Evolutionary conservation across 345 rosid genomes (phyloP).

Genomic region (Passiflora organensis): DNA sequence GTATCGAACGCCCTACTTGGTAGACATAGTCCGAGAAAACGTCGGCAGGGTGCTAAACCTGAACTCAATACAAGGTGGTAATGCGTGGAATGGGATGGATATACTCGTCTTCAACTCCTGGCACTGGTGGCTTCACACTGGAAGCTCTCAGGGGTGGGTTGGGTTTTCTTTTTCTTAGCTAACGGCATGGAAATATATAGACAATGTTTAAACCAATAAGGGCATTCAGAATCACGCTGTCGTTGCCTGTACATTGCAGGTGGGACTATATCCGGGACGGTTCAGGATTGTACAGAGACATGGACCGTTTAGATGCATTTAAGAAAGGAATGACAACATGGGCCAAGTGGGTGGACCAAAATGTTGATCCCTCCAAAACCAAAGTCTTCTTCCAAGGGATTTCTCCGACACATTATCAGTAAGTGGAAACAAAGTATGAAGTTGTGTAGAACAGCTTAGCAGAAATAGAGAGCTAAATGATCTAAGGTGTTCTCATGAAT

Average conservation of each 20-base stretch:
- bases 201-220: no score
- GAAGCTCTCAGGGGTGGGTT: slow-evolving; percentile 51
- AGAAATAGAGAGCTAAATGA: no score
- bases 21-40: slow-evolving; percentile 56
- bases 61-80: slow-evolving; percentile 56
- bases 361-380: slow-evolving; percentile 56
- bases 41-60: slow-evolving; percentile 64
- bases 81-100: slow-evolving; percentile 78
- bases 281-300: slow-evolving; percentile 37
- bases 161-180: no score
- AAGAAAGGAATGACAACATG: slow-evolving; percentile 69
- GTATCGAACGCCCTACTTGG: slow-evolving; percentile 77
- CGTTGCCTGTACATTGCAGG: slow-evolving; percentile 24
- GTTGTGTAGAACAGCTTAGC: not conserved
- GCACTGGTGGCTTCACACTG: slow-evolving; percentile 97
- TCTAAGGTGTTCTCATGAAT: not conserved
- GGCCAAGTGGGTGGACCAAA: slow-evolving; percentile 77
- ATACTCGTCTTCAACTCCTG: slow-evolving; percentile 78
- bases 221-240: no score
- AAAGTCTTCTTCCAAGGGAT: slow-evolving; percentile 93
- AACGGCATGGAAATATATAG: no score
- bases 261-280: slow-evolving; percentile 83
- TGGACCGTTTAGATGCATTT: slow-evolving; percentile 76
- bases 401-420: slow-evolving; percentile 88
- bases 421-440: slow-evolving; percentile 28